phyloP scores from a whole-genome alignment of 1,284 basidiomycete genomes.

The Cutaneotrichosporon sp. region DNA sequence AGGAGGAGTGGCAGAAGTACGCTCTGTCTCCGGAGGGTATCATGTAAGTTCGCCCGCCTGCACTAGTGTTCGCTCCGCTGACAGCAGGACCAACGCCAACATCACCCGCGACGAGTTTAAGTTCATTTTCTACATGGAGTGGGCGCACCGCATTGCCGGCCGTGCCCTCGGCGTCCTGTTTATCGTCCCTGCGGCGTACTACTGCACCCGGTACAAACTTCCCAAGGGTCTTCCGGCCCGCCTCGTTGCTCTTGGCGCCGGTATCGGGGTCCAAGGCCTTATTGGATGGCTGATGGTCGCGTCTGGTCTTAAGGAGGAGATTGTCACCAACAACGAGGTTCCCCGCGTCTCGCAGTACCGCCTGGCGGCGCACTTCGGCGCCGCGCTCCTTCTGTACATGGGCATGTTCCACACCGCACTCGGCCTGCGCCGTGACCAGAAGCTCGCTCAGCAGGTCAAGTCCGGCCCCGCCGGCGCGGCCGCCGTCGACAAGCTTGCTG shows the following conservation, averaged over 20 bases:
- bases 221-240: slow-evolving; percentile 59
- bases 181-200: slow-evolving; percentile 73
- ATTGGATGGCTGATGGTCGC: slow-evolving; percentile 99
- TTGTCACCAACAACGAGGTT: slow-evolving; percentile 72
- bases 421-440: slow-evolving; percentile 64
- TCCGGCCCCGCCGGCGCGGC: slow-evolving; percentile 47
- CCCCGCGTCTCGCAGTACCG: slow-evolving; percentile 96
- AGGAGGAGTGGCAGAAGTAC: slow-evolving; percentile 90
- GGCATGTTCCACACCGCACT: slow-evolving; percentile 86
- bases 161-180: slow-evolving; percentile 79
- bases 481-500: slow-evolving; percentile 24
- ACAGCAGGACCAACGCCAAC: slow-evolving; percentile 71
- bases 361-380: slow-evolving; percentile 85
- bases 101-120: slow-evolving; percentile 91
- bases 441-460: slow-evolving; percentile 59
- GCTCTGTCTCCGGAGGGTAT: slow-evolving; percentile 92
- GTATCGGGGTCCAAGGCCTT: slow-evolving; percentile 81
- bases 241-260: slow-evolving; percentile 65
- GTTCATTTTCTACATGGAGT: slow-evolving; percentile 97
- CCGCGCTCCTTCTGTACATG: slow-evolving; percentile 83
- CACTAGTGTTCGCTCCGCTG: not conserved
- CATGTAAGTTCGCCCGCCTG: slow-evolving; percentile 60
- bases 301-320: slow-evolving; percentile 79
- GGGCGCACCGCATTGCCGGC: slow-evolving; percentile 90
- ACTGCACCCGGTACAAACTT: slow-evolving; percentile 64